phyloP scores from a whole-genome alignment of 2,329 filamentous ascomycete species.

The Pyrenophora graminea region DNA sequence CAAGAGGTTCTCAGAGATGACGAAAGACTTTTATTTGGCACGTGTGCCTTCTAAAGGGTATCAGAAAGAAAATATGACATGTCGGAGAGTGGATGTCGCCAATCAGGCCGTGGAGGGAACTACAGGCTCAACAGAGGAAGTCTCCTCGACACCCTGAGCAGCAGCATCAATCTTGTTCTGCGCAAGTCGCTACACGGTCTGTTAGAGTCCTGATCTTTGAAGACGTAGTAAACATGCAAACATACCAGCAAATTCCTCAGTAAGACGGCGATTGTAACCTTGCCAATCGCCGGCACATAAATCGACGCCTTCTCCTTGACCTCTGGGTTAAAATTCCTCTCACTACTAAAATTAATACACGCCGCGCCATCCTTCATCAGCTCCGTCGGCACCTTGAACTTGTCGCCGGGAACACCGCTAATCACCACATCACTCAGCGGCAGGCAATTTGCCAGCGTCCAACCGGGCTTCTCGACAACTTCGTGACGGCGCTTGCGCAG shows the following conservation, averaged over 20 bases:
- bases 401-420: slow-evolving; percentile 84
- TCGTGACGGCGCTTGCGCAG: slow-evolving; percentile 85
- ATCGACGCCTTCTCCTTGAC: slow-evolving; percentile 96
- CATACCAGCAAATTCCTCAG: slow-evolving; percentile 85
- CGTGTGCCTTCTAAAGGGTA: slow-evolving; percentile 34
- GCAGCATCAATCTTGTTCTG: slow-evolving; percentile 48
- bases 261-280: slow-evolving; percentile 93
- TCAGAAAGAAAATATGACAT: slow-evolving; percentile 17
- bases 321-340: slow-evolving; percentile 87
- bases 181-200: slow-evolving; percentile 45
- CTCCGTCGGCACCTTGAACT: slow-evolving; percentile 85
- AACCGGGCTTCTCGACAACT: slow-evolving; percentile 79
- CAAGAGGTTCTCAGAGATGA: background rate
- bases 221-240: slow-evolving; percentile 21
- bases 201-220: slow-evolving; percentile 29
- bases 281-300: slow-evolving; percentile 95
- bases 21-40: slow-evolving; percentile 17
- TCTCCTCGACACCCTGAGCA: slow-evolving; percentile 28
- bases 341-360: slow-evolving; percentile 98
- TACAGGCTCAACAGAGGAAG: slow-evolving; percentile 24
- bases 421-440: slow-evolving; percentile 93
- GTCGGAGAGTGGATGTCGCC: background rate
- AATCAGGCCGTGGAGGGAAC: slow-evolving; percentile 7
- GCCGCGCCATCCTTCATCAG: slow-evolving; percentile 86
- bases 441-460: slow-evolving; percentile 78